Evolutionary conservation across 2,329 filamentous ascomycete species (phyloP), one percentile per base, ranked within the genome.

Genomic region (Aspergillus quadrilineatus): DNA sequence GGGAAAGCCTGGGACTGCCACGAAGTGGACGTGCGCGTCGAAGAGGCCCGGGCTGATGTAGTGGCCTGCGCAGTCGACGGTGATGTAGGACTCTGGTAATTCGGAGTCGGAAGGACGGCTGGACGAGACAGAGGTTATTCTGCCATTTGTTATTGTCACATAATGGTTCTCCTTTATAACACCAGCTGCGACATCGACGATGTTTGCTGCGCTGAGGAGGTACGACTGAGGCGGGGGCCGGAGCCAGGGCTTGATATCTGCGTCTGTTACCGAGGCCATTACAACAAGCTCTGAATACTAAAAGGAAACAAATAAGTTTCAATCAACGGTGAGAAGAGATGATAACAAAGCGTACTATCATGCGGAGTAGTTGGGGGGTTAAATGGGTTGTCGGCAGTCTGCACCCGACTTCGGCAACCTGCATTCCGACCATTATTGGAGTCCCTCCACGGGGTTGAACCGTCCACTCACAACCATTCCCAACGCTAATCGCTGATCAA

Each of bases 21-120:
- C 63, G 22, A 67, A 55, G 45, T 68, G 66, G 2, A 68, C 66
- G 10, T 68, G 65, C 15, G 64, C 63, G 15, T 68, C 66, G 12
- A 67, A 66, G 0, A 68, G 59, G 7, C 66, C 66, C 0, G 66
- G 66, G 44, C 65, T 66, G 12, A 68, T 42, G 42, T 64, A 68
- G 22, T 50, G 55, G 15, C 59, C 64, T 44, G 57, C 29, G 14
- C 61, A 63, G 45, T 68, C 57, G 22, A 68, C 43, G 1, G 55
- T 37, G 6, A 36, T 37, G 9, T 28, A 34, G 17, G 37, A 28
- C 1, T 17, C 8, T 2, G 43, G 47, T 1, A 37, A n/a, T 12
- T 2, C 6, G 4, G n/a, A n/a, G 17, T 22, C 48, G 34, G 12
- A 5, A 6, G 17, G 32, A 17, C 4, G 42, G 9, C 4, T 28